phyloP scores from a whole-genome alignment of 2,329 filamentous ascomycete species.

The Xylaria sp. region DNA sequence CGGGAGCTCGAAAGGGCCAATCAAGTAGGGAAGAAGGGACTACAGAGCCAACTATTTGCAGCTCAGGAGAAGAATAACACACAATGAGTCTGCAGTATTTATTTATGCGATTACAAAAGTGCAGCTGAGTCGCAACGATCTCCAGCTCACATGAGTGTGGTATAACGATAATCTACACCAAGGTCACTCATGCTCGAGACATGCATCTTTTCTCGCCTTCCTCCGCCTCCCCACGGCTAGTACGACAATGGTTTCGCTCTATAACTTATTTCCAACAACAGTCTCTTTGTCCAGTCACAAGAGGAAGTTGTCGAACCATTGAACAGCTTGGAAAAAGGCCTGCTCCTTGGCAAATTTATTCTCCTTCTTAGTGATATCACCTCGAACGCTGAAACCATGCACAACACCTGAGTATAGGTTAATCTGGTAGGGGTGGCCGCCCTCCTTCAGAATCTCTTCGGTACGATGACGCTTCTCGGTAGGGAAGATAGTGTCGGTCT shows the following conservation, averaged over 20 bases:
- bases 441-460: constrained; percentile 69
- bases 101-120: not conserved
- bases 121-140: constrained; percentile 14
- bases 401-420: constrained; percentile 75
- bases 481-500: constrained; percentile 74
- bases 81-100: constrained; percentile 9
- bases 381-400: constrained; percentile 81
- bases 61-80: constrained; percentile 38
- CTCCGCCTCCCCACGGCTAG: not conserved
- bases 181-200: not conserved
- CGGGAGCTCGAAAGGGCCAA: constrained; percentile 74
- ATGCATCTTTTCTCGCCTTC: not conserved
- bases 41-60: constrained; percentile 68
- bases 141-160: constrained; percentile 11
- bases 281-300: constrained; percentile 32
- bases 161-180: constrained; percentile 1
- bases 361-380: constrained; percentile 66
- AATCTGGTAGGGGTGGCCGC: constrained; percentile 75
- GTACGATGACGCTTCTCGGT: constrained; percentile 70
- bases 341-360: constrained; percentile 80
- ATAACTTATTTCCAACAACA: constrained; percentile 26
- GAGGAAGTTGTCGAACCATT: constrained; percentile 72
- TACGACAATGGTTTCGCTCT: not conserved
- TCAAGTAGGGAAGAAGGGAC: constrained; percentile 72
- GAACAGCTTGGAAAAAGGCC: constrained; percentile 80